phyloP scores from a whole-genome alignment of 108 stramenopile species.

The Bacterosira constricta region DNA sequence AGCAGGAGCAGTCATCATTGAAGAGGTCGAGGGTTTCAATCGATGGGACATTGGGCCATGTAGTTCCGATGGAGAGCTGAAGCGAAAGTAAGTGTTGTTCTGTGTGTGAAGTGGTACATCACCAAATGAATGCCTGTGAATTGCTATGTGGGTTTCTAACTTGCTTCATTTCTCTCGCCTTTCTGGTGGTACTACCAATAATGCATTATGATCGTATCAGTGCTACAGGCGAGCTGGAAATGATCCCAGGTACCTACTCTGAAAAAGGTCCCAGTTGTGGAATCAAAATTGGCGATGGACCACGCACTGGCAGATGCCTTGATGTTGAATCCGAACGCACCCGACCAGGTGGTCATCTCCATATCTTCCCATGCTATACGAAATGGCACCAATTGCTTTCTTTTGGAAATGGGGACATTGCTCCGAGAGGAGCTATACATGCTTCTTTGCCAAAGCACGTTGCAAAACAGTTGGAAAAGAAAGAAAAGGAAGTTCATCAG shows the following conservation, averaged over 20 bases:
- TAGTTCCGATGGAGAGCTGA: constrained; percentile 76
- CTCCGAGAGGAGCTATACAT: constrained; percentile 69
- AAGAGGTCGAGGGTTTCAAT: constrained; percentile 74
- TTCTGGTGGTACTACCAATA: too few relatives aligned
- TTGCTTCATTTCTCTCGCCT: neutral
- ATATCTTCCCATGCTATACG: constrained; percentile 79
- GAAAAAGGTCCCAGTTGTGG: constrained; percentile 78
- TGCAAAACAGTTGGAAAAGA: constrained; percentile 28
- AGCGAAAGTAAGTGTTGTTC: constrained; percentile 56
- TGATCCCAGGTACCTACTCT: constrained; percentile 66
- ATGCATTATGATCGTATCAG: too few relatives aligned
- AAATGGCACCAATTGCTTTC: constrained; percentile 88
- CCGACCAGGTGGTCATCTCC: constrained; percentile 69
- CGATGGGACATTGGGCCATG: constrained; percentile 88
- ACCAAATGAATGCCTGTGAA: too few relatives aligned
- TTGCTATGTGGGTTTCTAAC: neutral
- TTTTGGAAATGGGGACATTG: constrained; percentile 78
- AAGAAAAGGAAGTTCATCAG: constrained; percentile 49
- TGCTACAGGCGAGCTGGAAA: constrained; percentile 63
- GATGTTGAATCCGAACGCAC: constrained; percentile 69
- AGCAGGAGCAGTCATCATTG: constrained; percentile 83
- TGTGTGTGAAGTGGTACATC: neutral
- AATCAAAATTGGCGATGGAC: constrained; percentile 75
- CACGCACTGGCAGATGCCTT: constrained; percentile 76
- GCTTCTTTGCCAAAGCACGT: constrained; percentile 68